A percentile compares a stretch with the other conserved stretches of the same genome.
Evolutionary conservation across 75 land plant species (phyloP).

Genomic region (Cunninghamia lanceolata): DNA sequence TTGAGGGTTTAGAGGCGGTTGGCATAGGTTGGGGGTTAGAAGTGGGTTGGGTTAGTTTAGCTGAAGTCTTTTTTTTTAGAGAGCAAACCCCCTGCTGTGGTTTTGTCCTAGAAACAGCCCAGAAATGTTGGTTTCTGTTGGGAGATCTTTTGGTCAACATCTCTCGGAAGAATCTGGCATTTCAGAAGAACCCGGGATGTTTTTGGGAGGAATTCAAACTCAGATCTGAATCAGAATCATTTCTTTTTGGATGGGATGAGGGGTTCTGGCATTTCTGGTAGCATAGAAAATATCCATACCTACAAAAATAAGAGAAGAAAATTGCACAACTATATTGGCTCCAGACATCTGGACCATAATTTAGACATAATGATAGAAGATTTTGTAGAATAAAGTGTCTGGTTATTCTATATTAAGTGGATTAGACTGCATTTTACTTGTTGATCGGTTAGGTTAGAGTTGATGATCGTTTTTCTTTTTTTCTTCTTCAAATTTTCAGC

Average conservation of each 20-base stretch:
- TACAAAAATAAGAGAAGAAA: neutral
- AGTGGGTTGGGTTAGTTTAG: neutral
- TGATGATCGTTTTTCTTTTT: neutral
- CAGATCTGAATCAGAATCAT: too few species aligned
- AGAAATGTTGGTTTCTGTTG: too few species aligned
- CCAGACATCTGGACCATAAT: neutral
- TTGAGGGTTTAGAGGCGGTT: neutral
- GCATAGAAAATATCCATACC: neutral
- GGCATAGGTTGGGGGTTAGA: neutral
- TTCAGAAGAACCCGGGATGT: too few species aligned
- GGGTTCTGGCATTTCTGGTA: neutral
- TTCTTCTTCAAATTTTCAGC: neutral
- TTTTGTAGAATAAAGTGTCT: neutral
- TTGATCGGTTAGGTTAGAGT: neutral
- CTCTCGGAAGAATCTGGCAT: too few species aligned
- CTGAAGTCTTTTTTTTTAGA: too few species aligned
- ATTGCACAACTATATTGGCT: neutral
- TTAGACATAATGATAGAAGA: neutral
- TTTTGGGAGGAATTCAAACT: too few species aligned
- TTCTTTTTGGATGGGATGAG: neutral
- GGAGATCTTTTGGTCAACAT: too few species aligned
- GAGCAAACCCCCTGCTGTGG: too few species aligned
- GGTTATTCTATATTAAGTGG: neutral
- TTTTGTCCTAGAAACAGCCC: too few species aligned
- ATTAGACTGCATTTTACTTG: neutral